Evolutionary conservation across 2,329 filamentous ascomycete genomes (phyloP).

Genomic region (Pseudocercospora pini-densiflorae): DNA sequence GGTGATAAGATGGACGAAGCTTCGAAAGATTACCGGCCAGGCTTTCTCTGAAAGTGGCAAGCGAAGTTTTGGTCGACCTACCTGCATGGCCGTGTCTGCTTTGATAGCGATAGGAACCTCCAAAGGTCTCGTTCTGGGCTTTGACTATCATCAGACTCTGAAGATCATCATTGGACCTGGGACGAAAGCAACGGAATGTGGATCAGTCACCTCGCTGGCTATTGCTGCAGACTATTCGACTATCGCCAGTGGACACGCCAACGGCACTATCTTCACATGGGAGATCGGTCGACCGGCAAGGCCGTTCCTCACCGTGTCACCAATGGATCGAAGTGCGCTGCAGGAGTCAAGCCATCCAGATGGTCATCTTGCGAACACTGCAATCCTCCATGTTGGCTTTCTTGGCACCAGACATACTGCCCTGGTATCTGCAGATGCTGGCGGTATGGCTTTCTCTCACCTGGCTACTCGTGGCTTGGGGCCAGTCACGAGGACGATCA

Average conservation of each 20-base stretch:
- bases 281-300: conserved; percentile 80
- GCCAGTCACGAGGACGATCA: conserved; percentile 80
- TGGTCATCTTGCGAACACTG: conserved; percentile 78
- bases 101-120: conserved; percentile 89
- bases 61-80: conserved; percentile 89
- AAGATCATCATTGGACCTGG: conserved; percentile 93
- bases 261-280: conserved; percentile 96
- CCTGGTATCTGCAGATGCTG: conserved; percentile 90
- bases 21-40: conserved; percentile 86
- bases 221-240: conserved; percentile 94
- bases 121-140: conserved; percentile 91
- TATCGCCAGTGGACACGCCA: conserved; percentile 85
- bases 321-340: conserved; percentile 66
- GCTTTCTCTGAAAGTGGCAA: conserved; percentile 91
- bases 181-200: conserved; percentile 92
- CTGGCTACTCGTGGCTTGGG: conserved; percentile 90
- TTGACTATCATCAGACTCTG: conserved; percentile 95
- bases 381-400: conserved; percentile 91
- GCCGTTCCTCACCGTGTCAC: conserved; percentile 86
- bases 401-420: conserved; percentile 92
- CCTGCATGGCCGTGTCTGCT: conserved; percentile 85
- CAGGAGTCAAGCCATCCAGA: conserved; percentile 70
- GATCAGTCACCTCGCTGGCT: conserved; percentile 82
- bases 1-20: conserved; percentile 91
- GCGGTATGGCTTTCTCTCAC: conserved; percentile 98